A percentile compares a stretch with the other conserved stretches of the same genome.
These are phyloP conservation scores for Ascochyta fabae DNA, from an alignment of 2,329 filamentous ascomycete genomes.

Conservation along the genomic window DNA sequence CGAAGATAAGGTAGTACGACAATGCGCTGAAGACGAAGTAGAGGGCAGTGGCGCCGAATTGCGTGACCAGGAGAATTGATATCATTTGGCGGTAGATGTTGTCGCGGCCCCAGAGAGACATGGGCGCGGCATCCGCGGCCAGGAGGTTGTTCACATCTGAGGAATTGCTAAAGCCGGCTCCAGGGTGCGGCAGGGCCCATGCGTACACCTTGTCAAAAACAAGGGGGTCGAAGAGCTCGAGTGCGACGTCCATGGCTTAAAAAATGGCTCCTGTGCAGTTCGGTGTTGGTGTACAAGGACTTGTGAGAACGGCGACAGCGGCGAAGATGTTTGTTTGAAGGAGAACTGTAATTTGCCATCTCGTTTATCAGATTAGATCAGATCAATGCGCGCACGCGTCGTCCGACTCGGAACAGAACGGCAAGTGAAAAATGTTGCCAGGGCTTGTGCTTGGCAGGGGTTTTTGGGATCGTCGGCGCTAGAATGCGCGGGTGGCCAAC, in stretches of 20 bases:
- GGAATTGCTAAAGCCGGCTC: conserved; percentile 15
- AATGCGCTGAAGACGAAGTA: conserved; percentile 28
- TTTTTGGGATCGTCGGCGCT: conserved; percentile 10
- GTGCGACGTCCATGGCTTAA: conserved; percentile 24
- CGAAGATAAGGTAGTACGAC: conserved; percentile 44
- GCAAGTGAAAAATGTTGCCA: conserved; percentile 17
- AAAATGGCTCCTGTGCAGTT: conserved; percentile 1
- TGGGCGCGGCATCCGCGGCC: conserved; percentile 9
- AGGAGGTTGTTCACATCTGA: conserved; percentile 14
- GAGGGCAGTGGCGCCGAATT: conserved; percentile 21
- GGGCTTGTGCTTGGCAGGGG: conserved; percentile 16
- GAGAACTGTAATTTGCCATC: conserved; percentile 17
- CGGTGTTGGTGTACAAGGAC: conserved; percentile 9
- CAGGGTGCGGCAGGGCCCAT: conserved; percentile 22
- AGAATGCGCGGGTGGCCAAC: neutral
- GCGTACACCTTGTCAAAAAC: conserved; percentile 27
- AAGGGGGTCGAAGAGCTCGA: conserved; percentile 26
- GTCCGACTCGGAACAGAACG: conserved; percentile 16
- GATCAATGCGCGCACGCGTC: conserved; percentile 12
- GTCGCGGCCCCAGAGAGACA: conserved; percentile 25
- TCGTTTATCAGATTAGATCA: conserved; percentile 22
- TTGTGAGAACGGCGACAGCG: conserved; percentile 9
- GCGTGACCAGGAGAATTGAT: conserved; percentile 24
- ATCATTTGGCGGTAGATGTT: conserved; percentile 27
- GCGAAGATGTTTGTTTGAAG: conserved; percentile 16